Base-by-base conservation (phyloP, 2,329 filamentous ascomycete genomes). In the Raffaelea deltoideospora region DNA sequence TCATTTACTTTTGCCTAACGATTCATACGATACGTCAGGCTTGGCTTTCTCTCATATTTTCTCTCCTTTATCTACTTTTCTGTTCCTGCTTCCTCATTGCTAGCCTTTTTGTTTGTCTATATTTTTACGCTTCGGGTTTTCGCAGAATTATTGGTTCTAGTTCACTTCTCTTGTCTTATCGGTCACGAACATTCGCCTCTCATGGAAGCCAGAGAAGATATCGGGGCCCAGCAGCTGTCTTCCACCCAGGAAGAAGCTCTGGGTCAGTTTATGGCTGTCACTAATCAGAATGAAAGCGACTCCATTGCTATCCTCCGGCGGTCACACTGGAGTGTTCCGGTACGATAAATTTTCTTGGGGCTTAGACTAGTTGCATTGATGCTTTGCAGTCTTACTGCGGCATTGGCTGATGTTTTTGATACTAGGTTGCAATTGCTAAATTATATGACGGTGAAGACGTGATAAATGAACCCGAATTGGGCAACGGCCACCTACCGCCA, bases 311-410 rank as follows among this genome's bases (percentile, higher is more conserved):
- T 98, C 5, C 65, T 98, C 2, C 72, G 79, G 47, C 69, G 86
- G 43, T 94, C 86, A 39, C 79, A 96, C 65, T 98, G 90, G 90
- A 98, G 96, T 53, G 81, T 94, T 1, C 82, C 88, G 65, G 83
- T 86, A 37, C n/a, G 41, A 22, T 17, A 7, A 32, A 2, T 14
- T 37, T n/a, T 10, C 22, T 10, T 18, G 2, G 2, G 23, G 5
- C 10, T 10, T 21, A n/a, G n/a, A n/a, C n/a, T n/a, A n/a, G n/a
- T n/a, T n/a, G n/a, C n/a, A 3, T 18, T n/a, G 17, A 13, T 18
- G 8, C 1, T 18, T 5, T 30, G 20, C 21, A 6, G 15, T 20
- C 22, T 22, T 8, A 4, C 1, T 23, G 37, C 10, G 15, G 14
- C 20, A 6, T 28, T 17, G 11, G 29, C 11, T 28, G 28, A 29